Percentiles rank a stretch among this genome's conserved stretches.
Evolutionary conservation across 495 filamentous ascomycete genomes (phyloP).

Genomic region (Aspergillus egyptiacus): DNA sequence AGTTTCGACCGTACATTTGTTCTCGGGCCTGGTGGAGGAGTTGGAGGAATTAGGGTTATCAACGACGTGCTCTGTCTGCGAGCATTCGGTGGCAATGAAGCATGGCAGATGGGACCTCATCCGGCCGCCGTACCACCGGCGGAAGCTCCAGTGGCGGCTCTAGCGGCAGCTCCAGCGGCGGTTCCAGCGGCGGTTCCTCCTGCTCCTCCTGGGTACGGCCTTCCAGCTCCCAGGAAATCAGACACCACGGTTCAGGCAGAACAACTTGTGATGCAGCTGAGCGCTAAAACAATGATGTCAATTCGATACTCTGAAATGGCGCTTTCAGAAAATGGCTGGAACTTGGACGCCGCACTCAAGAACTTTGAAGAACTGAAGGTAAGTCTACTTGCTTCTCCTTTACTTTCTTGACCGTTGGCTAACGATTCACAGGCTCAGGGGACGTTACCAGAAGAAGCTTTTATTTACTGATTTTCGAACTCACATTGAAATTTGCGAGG

Average conservation of each 20-base stretch:
- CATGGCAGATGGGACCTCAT: conserved; percentile 47
- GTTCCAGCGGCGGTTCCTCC: conserved; percentile 18
- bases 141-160: conserved; percentile 4
- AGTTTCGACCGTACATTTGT: conserved; percentile 84
- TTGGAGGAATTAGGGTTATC: conserved; percentile 64
- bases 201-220: conserved; percentile 37
- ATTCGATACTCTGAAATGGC: conserved; percentile 66
- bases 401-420: conserved; percentile 1
- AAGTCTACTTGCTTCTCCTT: conserved; percentile 5
- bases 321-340: conserved; percentile 64
- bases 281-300: conserved; percentile 64
- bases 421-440: conserved; percentile 31
- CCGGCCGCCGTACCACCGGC: conserved; percentile 15
- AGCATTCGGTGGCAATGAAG: conserved; percentile 55
- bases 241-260: conserved; percentile 49
- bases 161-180: conserved; percentile 1
- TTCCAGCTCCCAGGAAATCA: conserved; percentile 35
- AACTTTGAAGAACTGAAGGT: conserved; percentile 57
- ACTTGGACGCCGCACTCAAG: conserved; percentile 59
- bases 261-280: conserved; percentile 59
- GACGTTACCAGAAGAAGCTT: conserved; percentile 36
- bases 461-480: conserved; percentile 15
- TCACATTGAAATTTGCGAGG: not conserved
- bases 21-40: conserved; percentile 64
- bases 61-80: conserved; percentile 73